Evolutionary conservation across 140 eudicot species (phyloP).

Genomic region (Senecio squalidus): DNA sequence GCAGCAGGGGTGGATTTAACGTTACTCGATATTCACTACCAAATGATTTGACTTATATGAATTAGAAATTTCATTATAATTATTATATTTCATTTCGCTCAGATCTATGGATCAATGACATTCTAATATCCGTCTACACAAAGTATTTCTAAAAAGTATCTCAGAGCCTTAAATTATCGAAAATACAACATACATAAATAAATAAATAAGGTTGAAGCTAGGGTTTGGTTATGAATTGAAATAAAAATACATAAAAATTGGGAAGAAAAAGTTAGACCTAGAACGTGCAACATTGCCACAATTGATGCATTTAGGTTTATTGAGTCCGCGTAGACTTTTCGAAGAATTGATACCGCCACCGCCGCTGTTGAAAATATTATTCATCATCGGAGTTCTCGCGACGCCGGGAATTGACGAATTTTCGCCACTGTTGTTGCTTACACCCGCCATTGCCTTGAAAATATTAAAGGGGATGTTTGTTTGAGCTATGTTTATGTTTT

Average conservation of each 20-base stretch:
- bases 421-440: too few relatives aligned
- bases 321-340: slow-evolving; percentile 92
- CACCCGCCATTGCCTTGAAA: too few relatives aligned
- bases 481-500: too few relatives aligned
- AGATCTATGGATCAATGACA: neutral
- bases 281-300: slow-evolving; percentile 99
- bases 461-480: too few relatives aligned
- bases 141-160: neutral
- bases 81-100: neutral
- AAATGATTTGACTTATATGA: neutral
- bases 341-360: too few relatives aligned
- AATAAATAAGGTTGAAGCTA: neutral
- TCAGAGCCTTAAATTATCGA: neutral
- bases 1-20: neutral
- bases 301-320: slow-evolving; percentile 90
- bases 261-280: slow-evolving; percentile 35
- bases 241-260: neutral
- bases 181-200: neutral
- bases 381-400: too few relatives aligned
- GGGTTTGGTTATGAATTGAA: neutral
- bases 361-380: too few relatives aligned
- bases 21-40: neutral
- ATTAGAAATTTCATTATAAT: neutral
- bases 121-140: neutral
- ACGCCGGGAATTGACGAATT: too few relatives aligned